Percentiles rank a stretch among this genome's conserved stretches.
Conservation (phyloP, 2,329 filamentous ascomycete species). For the Didymellaceae sp. region DNA sequence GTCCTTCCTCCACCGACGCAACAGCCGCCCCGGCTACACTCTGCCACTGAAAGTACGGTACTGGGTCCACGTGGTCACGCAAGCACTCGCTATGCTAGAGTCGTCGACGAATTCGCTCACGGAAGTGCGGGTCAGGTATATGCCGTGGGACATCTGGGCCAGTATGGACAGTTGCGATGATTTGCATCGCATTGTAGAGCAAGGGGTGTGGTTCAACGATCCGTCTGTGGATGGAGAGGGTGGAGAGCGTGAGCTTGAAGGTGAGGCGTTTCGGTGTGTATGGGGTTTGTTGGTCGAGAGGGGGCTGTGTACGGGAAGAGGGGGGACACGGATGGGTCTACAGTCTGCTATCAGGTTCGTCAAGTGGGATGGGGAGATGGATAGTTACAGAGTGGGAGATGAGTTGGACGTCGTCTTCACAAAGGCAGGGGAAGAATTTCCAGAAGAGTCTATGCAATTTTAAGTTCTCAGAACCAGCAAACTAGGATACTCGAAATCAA, state of each 20-base stretch:
- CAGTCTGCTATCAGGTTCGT: slow-evolving; percentile 26
- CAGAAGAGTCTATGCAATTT: neutral
- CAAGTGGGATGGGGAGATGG: slow-evolving; percentile 42
- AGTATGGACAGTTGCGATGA: slow-evolving; percentile 43
- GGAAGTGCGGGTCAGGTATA: slow-evolving; percentile 38
- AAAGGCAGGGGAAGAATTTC: neutral
- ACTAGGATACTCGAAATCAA: too few relatives aligned
- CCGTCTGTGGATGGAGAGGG: slow-evolving; percentile 21
- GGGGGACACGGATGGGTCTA: slow-evolving; percentile 15
- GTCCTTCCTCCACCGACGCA: slow-evolving; percentile 29
- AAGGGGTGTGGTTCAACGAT: slow-evolving; percentile 39
- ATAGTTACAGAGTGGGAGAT: slow-evolving; percentile 40
- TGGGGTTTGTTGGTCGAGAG: slow-evolving; percentile 30
- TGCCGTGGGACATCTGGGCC: slow-evolving; percentile 45
- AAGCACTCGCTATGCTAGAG: slow-evolving; percentile 37
- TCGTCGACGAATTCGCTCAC: slow-evolving; percentile 17
- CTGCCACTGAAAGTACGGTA: slow-evolving; percentile 43
- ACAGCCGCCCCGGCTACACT: slow-evolving; percentile 29
- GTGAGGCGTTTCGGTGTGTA: slow-evolving; percentile 41
- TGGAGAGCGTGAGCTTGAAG: slow-evolving; percentile 34
- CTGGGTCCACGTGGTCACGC: slow-evolving; percentile 41
- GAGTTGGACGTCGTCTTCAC: slow-evolving; percentile 43
- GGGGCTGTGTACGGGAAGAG: neutral
- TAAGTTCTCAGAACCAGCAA: neutral
- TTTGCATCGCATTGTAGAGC: slow-evolving; percentile 31